Base-by-base conservation (phyloP, 805 yeast genomes). In the Clavispora phyllophila region DNA sequence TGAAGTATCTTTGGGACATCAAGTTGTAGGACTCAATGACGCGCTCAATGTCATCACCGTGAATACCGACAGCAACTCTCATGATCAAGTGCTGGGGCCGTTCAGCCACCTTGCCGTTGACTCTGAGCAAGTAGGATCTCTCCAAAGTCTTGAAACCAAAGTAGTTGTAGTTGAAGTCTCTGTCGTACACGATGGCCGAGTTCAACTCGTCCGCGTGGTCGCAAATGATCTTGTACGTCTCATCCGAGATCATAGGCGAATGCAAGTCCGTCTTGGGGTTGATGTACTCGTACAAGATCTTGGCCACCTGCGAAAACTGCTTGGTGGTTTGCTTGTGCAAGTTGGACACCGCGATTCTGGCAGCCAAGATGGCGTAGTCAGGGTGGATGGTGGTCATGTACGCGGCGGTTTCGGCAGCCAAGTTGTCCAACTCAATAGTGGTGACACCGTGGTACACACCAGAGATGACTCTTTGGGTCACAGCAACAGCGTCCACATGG, bases 361-460 rank as follows among this genome's bases (percentile, higher is more conserved):
- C 97, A 42, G 97, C 97, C 55, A 89, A 75, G 34, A 82, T 81
- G 22, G 97, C 96, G 57, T 91, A 90, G 68, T 93, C 98, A n/a
- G 98, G 98, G 65, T 91, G 98, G 49, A 87, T 79, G 10, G 98
- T 91, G 45, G 97, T 89, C 96, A 93, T 87, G 61, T 84, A 86
- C 34, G 98, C 98, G 44, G 96, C 95, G 28, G 96, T 89, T 68
- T 93, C 99, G 35, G 98, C 97, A 38, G 98, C 90, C 53, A 70
- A 68, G 55, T 70, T 69, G 51, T 70, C 75, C 49, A 70, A 65
- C 48, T 93, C 97, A 47, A 84, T 78, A 42, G 98, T 93, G 58
- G 91, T 89, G 41, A 93, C 99, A 58, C 98, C 98, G 59, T 88
- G 95, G 65, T 91, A 93, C 43, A 93, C 96, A 63, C 99, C 99